Evolutionary conservation across 139 green algal species (phyloP), one percentile per base, ranked within the genome.

Genomic region (Haematococcus sp.): DNA sequence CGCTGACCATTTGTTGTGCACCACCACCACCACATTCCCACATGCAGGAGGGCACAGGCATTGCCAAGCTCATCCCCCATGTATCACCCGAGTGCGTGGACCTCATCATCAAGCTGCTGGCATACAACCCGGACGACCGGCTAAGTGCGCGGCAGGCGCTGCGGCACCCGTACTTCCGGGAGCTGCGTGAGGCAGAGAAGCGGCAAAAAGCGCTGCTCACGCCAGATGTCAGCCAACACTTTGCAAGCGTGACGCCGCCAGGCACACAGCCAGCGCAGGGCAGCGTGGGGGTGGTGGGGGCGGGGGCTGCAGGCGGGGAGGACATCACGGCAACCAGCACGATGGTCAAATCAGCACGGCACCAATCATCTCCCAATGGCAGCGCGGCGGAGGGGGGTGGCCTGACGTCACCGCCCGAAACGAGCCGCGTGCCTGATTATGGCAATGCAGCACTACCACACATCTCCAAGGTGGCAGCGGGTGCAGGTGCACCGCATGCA

Each of bases 41-140:
- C 40, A 2, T 40, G 27, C 55, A 76, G 59, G 75, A 81, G 31
- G 75, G 75, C 19, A 75, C 75, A 20, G 75, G 75, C 40, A 76
- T 81, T 43, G 32, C 75, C 17, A 81, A 81, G 76, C 84, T 94
- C 66, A 91, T 94, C 33, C 89, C 89, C 2, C 89, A 94, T 76
- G 81, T 84, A 28, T 76, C 60, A 35, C 65, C 79, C 32, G 88
- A 92, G 60, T 91, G 86, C 61, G 71, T 90, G n/a, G 86, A 94
- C 30, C 86, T 94, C 52, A 82, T 92, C 63, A 80, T 77, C 63
- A 93, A 93, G 87, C 88, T 96, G 66, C 86, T 96, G 60, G 79
- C 78, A 7, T 93, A 96, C 76, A 91, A 93, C 79, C 86, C 88
- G n/a, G 89, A 94, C 68, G 88, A 96, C 54, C 77, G 90, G 55